phyloP scores from a whole-genome alignment of 139 green algal genomes.

The Raphidocelis subcapitata region DNA sequence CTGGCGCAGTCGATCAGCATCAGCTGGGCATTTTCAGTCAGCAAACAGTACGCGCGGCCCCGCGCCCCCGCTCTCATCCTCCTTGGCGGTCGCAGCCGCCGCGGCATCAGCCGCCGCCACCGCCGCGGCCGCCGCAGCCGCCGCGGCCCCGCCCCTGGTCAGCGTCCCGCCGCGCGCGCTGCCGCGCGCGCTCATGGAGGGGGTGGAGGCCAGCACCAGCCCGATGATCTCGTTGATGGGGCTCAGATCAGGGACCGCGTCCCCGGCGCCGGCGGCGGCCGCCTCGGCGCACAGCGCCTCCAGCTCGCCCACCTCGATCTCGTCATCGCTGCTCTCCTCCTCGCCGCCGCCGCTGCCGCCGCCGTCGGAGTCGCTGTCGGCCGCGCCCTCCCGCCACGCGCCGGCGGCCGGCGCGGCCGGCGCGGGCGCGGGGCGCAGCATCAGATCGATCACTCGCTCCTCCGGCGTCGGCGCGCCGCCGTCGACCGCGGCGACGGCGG shows the following conservation, averaged over 20 bases:
- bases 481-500: neutral
- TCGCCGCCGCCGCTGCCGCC: neutral
- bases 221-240: slow-evolving; percentile 19
- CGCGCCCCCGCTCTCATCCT: neutral
- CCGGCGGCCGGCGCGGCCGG: neutral
- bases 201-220: slow-evolving; percentile 11
- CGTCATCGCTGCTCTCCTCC: neutral
- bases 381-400: neutral
- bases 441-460: slow-evolving; percentile 19
- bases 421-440: slow-evolving; percentile 2
- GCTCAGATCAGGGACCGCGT: neutral
- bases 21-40: too few relatives aligned
- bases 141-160: too few relatives aligned
- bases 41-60: slow-evolving; percentile 21
- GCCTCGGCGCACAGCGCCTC: slow-evolving; percentile 3
- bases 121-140: neutral
- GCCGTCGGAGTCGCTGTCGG: neutral
- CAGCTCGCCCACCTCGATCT: slow-evolving; percentile 27
- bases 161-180: neutral
- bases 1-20: too few relatives aligned
- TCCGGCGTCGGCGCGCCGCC: slow-evolving; percentile 2
- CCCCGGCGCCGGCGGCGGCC: neutral
- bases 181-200: neutral
- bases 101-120: neutral
- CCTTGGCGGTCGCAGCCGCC: neutral